These are phyloP conservation scores for Colletotrichum paranaense DNA, from an alignment of 2,329 filamentous ascomycete species.

Conservation along the genomic window DNA sequence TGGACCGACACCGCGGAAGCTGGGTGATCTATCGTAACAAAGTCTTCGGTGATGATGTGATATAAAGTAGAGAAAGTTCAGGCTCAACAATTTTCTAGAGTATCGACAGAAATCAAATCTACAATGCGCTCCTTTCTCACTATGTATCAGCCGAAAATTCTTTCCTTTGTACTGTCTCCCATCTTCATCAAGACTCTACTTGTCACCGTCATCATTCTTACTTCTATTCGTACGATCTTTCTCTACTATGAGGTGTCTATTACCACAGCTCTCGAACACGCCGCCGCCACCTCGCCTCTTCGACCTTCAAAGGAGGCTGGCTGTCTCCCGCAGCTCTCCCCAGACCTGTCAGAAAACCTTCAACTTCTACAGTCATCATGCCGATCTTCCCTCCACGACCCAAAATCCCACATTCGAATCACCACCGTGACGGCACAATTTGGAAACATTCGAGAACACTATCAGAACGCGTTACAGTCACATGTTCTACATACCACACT, in stretches of 20 bases:
- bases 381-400: neutral
- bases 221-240: neutral
- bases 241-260: neutral
- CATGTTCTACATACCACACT: slow-evolving; percentile 48
- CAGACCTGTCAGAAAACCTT: neutral
- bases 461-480: slow-evolving; percentile 44
- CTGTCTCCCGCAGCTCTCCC: neutral
- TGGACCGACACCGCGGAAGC: no score
- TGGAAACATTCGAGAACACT: slow-evolving; percentile 7
- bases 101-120: neutral
- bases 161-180: neutral
- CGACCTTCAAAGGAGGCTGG: neutral
- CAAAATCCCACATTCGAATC: neutral
- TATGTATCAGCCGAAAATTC: neutral
- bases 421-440: slow-evolving; percentile 31
- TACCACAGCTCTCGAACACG: neutral
- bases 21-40: neutral
- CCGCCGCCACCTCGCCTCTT: no score
- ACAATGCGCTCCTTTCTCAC: neutral
- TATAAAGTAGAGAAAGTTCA: neutral
- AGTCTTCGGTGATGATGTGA: neutral
- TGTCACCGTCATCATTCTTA: neutral
- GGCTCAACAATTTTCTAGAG: neutral
- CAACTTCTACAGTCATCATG: neutral
- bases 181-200: neutral